phyloP scores from a whole-genome alignment of 805 yeast genomes.

The Cyberlindnera galapagoensis region DNA sequence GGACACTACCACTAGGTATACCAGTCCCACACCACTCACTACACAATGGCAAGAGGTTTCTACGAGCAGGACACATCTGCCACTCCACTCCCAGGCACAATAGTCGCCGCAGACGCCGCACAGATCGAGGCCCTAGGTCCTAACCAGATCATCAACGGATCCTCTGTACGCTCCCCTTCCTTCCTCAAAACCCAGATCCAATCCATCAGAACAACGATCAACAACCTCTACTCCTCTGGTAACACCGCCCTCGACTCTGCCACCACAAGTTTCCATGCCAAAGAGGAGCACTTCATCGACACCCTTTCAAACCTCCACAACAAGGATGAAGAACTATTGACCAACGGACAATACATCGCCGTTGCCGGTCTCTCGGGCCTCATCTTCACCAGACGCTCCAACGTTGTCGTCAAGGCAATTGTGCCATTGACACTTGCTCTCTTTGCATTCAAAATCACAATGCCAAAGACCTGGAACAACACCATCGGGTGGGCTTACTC shows the following conservation, averaged over 20 bases:
- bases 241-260: slow-evolving; percentile 38
- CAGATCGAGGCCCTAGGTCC: slow-evolving; percentile 41
- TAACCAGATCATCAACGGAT: slow-evolving; percentile 45
- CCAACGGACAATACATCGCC: slow-evolving; percentile 61
- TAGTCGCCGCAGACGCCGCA: slow-evolving; percentile 35
- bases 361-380: slow-evolving; percentile 70
- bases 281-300: slow-evolving; percentile 57
- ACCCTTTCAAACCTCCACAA: slow-evolving; percentile 61
- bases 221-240: slow-evolving; percentile 19
- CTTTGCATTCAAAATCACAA: slow-evolving; percentile 57
- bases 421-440: slow-evolving; percentile 58
- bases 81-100: slow-evolving; percentile 46
- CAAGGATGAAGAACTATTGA: slow-evolving; percentile 61
- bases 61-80: slow-evolving; percentile 43
- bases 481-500: slow-evolving; percentile 51
- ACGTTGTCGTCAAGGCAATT: slow-evolving; percentile 43
- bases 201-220: slow-evolving; percentile 36
- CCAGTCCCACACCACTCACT: too few relatives aligned
- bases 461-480: slow-evolving; percentile 67
- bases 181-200: slow-evolving; percentile 43
- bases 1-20: too few relatives aligned
- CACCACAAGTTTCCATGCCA: slow-evolving; percentile 43
- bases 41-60: slow-evolving; percentile 24
- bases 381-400: slow-evolving; percentile 63
- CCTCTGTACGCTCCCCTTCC: slow-evolving; percentile 46